Conservation (phyloP, 805 yeast species). For the Naumovozyma castellii region DNA sequence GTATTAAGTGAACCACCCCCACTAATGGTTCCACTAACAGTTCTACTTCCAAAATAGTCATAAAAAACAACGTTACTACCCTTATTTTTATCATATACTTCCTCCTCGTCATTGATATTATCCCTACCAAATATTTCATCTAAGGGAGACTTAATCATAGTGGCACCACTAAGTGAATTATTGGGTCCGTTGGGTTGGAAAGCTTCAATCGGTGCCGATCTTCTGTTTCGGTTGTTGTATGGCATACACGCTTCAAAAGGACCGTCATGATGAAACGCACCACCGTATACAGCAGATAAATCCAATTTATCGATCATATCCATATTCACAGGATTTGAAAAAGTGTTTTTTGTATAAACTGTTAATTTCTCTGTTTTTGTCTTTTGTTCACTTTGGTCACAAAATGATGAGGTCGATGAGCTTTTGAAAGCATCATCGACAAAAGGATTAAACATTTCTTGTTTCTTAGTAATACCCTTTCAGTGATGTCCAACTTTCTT, state of each 20-base stretch:
- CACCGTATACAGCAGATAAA: conserved; percentile 88
- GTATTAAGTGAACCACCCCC: no score
- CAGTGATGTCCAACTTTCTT: no score
- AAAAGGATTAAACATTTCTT: no score
- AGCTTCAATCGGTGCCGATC: conserved; percentile 87
- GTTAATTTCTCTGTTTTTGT: background rate
- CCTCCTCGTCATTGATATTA: conserved; percentile 35
- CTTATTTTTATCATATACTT: background rate
- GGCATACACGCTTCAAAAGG: conserved; percentile 99
- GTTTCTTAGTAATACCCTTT: no score
- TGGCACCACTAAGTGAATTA: conserved; percentile 37
- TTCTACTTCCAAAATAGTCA: background rate
- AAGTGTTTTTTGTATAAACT: background rate
- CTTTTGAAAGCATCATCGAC: no score
- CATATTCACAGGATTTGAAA: conserved; percentile 26
- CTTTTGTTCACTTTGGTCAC: background rate
- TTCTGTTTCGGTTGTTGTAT: conserved; percentile 57
- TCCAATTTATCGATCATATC: conserved; percentile 92
- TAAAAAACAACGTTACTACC: background rate
- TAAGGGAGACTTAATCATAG: conserved; percentile 50
- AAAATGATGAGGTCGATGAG: background rate
- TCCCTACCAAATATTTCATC: conserved; percentile 71
- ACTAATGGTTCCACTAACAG: no score
- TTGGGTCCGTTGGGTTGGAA: conserved; percentile 95
- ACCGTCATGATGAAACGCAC: conserved; percentile 95